These are phyloP conservation scores for Fusarium papillatum DNA, from an alignment of 2,329 filamentous ascomycete species.

Conservation along the genomic window DNA sequence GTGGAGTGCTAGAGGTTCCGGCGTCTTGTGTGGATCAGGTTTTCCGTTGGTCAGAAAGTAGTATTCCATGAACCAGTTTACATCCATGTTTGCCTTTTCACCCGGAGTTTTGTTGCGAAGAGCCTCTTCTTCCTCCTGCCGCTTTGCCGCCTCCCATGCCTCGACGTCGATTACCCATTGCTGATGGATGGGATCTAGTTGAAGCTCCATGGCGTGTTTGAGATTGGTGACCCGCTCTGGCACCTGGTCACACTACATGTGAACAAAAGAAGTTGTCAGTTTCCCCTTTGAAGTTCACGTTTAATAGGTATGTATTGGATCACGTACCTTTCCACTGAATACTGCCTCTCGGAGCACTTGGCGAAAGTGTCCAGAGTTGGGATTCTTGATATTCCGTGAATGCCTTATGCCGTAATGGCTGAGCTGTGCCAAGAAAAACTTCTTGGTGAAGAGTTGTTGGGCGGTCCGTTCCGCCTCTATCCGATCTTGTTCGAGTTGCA, in stretches of 20 bases:
- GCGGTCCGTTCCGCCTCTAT: background rate
- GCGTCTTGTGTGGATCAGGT: background rate
- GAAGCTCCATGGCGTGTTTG: background rate
- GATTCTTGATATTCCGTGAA: background rate
- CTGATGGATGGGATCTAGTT: background rate
- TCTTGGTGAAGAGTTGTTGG: background rate
- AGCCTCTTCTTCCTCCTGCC: background rate
- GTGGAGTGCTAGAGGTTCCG: background rate
- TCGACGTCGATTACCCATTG: background rate
- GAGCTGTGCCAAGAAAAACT: background rate
- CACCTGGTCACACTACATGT: background rate
- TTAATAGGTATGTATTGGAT: background rate
- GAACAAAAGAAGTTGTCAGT: background rate
- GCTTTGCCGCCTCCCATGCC: background rate
- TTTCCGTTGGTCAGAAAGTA: background rate
- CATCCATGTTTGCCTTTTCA: background rate
- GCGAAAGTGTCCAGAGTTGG: background rate
- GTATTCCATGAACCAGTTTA: background rate
- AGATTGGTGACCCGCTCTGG: background rate
- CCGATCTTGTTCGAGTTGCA: background rate
- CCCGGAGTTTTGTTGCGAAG: background rate
- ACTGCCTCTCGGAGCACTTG: background rate
- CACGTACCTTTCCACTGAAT: background rate
- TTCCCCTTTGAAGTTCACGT: background rate
- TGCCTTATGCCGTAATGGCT: background rate